phyloP scores from a whole-genome alignment of 2,329 filamentous ascomycete species.

The Aurifilum marmelostoma region DNA sequence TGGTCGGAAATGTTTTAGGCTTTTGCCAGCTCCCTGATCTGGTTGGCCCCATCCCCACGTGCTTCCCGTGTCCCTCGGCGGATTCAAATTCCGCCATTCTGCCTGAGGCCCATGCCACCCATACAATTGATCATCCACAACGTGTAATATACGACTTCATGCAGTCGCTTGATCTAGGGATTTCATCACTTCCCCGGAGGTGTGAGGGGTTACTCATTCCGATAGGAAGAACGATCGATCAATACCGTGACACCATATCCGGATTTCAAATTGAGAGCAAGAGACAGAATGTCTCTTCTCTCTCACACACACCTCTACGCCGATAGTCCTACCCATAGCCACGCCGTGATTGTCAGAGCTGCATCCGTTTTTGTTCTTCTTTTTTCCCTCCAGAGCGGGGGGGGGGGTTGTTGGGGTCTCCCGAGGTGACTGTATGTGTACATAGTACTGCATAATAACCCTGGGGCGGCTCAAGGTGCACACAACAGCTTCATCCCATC shows the following conservation, averaged over 20 bases:
- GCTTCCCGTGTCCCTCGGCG: neutral
- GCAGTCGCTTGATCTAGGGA: neutral
- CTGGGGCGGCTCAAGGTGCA: neutral
- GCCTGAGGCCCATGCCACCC: neutral
- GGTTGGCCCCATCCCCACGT: slow-evolving; percentile 16
- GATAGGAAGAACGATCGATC: neutral
- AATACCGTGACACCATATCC: neutral
- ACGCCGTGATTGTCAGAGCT: neutral
- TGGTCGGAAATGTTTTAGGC: slow-evolving; percentile 21
- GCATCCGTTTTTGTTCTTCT: neutral
- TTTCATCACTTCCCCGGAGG: neutral
- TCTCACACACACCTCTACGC: too few species aligned
- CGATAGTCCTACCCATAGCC: too few species aligned
- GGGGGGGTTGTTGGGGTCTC: neutral
- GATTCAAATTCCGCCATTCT: neutral
- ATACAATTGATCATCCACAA: neutral
- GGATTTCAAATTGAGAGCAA: neutral
- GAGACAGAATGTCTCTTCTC: too few species aligned
- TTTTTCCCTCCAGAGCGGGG: too few species aligned
- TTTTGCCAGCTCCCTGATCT: slow-evolving; percentile 15
- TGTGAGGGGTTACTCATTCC: neutral
- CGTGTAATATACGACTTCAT: neutral
- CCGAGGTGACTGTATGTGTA: neutral
- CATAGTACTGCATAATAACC: neutral
- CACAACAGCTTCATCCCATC: slow-evolving; percentile 14